These are phyloP conservation scores for barley (Hordeum vulgare) DNA, from an alignment of 176 grass and related monocot species.

Conservation along the genomic window MorexV3_pseudomolecules_assembly NC_058520.1:577941554-577942053, in stretches of 20 bases:
- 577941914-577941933: constrained; percentile 48
- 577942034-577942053: constrained; percentile 68
- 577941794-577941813: too few species aligned
- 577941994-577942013: constrained; percentile 58
- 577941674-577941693: constrained; percentile 62
- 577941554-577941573: constrained; percentile 7
- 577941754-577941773: too few species aligned
- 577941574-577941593: constrained; percentile 17
- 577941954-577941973: constrained; percentile 65
- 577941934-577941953: constrained; percentile 51
- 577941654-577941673: constrained; percentile 59
- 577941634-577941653: constrained; percentile 47
- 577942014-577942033: constrained; percentile 46
- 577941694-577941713: too few species aligned
- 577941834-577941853: constrained; percentile 62
- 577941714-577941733: too few species aligned
- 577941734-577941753: too few species aligned
- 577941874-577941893: too few species aligned
- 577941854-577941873: constrained; percentile 47
- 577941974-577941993: constrained; percentile 55
- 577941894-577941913: constrained; percentile 59
- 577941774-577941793: too few species aligned
- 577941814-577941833: too few species aligned
- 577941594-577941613: constrained; percentile 52
- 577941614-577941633: constrained; percentile 54